Conservation (phyloP, 441 rosid genomes). For the Biscutella laevigata region DNA sequence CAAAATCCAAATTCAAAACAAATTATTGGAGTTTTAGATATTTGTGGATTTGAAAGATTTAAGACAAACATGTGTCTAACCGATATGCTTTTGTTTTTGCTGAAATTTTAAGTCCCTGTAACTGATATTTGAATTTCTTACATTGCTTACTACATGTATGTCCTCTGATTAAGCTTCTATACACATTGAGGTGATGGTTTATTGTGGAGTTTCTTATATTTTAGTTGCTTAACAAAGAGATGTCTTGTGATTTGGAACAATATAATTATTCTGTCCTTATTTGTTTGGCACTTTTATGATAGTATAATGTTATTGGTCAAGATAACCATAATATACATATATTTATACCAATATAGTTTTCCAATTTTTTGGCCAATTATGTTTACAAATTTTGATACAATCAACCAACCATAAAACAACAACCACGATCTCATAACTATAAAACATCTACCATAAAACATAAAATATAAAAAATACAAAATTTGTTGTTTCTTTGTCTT, state of each 20-base stretch:
- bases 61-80: slow-evolving; percentile 99
- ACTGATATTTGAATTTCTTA: not conserved
- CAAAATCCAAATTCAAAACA: slow-evolving; percentile 79
- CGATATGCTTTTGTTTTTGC: slow-evolving; percentile 78
- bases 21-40: slow-evolving; percentile 84
- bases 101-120: slow-evolving; percentile 16
- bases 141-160: not conserved
- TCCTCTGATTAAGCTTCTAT: slow-evolving; percentile 12
- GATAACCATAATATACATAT: too few species aligned
- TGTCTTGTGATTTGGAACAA: slow-evolving; percentile 16
- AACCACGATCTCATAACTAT: too few species aligned
- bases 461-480: too few species aligned
- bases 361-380: too few species aligned
- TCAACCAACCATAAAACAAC: too few species aligned
- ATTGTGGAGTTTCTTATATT: slow-evolving; percentile 2
- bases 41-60: slow-evolving; percentile 88
- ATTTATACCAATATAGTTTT: too few species aligned
- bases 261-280: not conserved
- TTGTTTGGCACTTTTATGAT: too few species aligned
- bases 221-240: slow-evolving; percentile 14
- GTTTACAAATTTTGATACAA: too few species aligned
- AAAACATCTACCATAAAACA: too few species aligned
- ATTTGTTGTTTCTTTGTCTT: too few species aligned
- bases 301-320: too few species aligned
- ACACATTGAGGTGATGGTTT: slow-evolving; percentile 7